phyloP scores from a whole-genome alignment of 2,329 filamentous ascomycete genomes.

The Clathrospora elynae region DNA sequence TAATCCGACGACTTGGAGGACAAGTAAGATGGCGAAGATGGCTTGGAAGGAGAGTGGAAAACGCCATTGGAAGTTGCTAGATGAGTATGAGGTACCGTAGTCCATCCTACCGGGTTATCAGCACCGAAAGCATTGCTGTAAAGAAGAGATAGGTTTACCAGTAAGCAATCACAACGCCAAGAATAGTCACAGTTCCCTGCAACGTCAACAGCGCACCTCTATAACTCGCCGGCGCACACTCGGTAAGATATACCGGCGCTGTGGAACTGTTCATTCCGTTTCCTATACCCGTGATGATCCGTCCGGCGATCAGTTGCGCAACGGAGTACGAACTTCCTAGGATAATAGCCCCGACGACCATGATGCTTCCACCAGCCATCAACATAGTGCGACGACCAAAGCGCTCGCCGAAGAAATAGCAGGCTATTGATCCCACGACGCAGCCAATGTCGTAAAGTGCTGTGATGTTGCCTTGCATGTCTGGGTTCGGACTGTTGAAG shows the following conservation, averaged over 20 bases:
- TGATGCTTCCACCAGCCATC: slow-evolving; percentile 49
- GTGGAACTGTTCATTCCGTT: slow-evolving; percentile 63
- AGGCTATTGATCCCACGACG: slow-evolving; percentile 49
- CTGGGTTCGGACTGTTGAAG: slow-evolving; percentile 50
- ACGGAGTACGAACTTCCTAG: slow-evolving; percentile 47
- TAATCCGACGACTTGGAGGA: not conserved
- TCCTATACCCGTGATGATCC: slow-evolving; percentile 59
- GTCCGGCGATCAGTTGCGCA: slow-evolving; percentile 60
- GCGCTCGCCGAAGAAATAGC: slow-evolving; percentile 48
- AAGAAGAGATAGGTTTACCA: too few relatives aligned
- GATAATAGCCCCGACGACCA: slow-evolving; percentile 53
- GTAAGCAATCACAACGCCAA: too few relatives aligned
- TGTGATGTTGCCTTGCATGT: slow-evolving; percentile 58
- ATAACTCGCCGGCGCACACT: slow-evolving; percentile 59
- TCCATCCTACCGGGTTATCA: too few relatives aligned
- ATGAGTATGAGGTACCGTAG: too few relatives aligned
- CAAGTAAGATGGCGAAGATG: not conserved
- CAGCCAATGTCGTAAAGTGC: slow-evolving; percentile 61
- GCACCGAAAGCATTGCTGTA: too few relatives aligned
- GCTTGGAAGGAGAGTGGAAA: not conserved
- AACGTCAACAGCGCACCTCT: too few relatives aligned
- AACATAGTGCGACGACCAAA: slow-evolving; percentile 53
- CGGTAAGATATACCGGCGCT: slow-evolving; percentile 60
- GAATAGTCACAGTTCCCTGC: too few relatives aligned
- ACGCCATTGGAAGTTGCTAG: too few relatives aligned